Base-by-base conservation (phyloP, 257 asterid species). In the Nicotiana tabacum region DNA sequence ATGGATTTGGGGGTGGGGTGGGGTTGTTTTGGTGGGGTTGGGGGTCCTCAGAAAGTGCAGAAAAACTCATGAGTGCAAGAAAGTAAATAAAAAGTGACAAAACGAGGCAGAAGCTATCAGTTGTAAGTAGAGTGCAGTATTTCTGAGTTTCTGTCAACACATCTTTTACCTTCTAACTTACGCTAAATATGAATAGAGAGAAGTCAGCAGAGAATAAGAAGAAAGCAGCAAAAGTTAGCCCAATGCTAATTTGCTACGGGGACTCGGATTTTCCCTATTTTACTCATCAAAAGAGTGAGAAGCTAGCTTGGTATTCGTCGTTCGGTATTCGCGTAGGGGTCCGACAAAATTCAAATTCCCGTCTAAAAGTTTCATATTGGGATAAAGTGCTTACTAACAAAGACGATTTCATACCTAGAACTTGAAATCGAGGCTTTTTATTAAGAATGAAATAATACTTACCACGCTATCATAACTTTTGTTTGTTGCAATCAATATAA, bases 81-180 rank as follows among this genome's bases (percentile, higher is more conserved):
- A 74, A 62, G 77, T 58, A 58, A 81, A 77, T 4, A 13, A 68
- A 12, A 69, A 79, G 81, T 51, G 82, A 83, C 37, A 74, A 18
- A 77, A 85, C 82, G 62, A 83, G 66, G 67, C 86, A 83, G 18
- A 13, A 55, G 72, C 67, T 27, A 83, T 18, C 37, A 66, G 79
- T 62, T 55, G 82, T 70, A 64, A 35, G 66, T 16, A 29, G 65
- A 27, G 16, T 57, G 64, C 64, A 72, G 60, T 13, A 21, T 9
- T 43, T 43, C 51, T 43, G 2, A 4, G 4, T 69, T 39, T 18
- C 87, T 78, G 57, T 65, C 76, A 60, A 37, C 61, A 11, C 66
- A 74, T 80, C 81, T 77, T 77, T 86, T 86, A 69, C 62, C 89
- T 70, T 81, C 78, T 67, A 74, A 60, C 74, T 66, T 86, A 83